These are phyloP conservation scores for Eremochloa ophiuroides DNA, from an alignment of 176 grass and related monocot species.

Conservation along the genomic window DNA sequence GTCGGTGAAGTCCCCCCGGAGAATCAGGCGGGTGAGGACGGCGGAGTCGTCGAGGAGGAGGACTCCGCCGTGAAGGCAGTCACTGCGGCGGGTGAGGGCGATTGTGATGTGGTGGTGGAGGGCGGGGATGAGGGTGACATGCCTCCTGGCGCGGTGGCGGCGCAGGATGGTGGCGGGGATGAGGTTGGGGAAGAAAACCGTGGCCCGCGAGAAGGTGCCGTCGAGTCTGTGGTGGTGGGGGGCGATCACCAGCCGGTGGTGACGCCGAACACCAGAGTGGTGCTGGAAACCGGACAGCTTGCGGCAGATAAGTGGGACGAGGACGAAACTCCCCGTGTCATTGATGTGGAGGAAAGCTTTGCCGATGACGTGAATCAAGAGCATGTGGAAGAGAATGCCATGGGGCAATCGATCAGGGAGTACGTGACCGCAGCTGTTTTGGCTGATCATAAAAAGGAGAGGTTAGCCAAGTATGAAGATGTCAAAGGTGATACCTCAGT, in stretches of 20 bases:
- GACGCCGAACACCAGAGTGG: constrained; percentile 8
- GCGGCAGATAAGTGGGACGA: neutral
- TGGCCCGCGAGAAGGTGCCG: neutral
- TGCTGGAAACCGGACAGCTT: neutral
- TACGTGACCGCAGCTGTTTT: constrained; percentile 31
- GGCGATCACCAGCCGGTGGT: neutral
- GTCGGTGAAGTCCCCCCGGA: constrained; percentile 9
- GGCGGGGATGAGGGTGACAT: neutral
- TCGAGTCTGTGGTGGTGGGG: neutral
- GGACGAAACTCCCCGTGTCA: neutral
- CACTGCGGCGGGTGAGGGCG: neutral
- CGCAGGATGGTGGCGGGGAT: neutral
- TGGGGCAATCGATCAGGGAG: constrained; percentile 20
- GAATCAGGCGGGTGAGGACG: constrained; percentile 1
- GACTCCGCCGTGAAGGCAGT: neutral
- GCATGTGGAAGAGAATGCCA: neutral
- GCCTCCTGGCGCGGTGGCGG: neutral
- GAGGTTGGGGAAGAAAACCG: neutral
- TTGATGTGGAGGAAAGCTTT: constrained; percentile 3
- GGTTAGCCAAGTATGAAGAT: neutral
- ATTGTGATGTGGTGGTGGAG: neutral
- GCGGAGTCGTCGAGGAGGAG: constrained; percentile 29
- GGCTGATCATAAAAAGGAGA: constrained; percentile 1
- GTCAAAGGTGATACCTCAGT: neutral
- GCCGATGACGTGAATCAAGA: neutral